Percentiles rank a stretch among this genome's conserved stretches.
These are phyloP conservation scores for Erodium chrysanthum DNA, from an alignment of 441 rosid species.

Conservation along the genomic window DNA sequence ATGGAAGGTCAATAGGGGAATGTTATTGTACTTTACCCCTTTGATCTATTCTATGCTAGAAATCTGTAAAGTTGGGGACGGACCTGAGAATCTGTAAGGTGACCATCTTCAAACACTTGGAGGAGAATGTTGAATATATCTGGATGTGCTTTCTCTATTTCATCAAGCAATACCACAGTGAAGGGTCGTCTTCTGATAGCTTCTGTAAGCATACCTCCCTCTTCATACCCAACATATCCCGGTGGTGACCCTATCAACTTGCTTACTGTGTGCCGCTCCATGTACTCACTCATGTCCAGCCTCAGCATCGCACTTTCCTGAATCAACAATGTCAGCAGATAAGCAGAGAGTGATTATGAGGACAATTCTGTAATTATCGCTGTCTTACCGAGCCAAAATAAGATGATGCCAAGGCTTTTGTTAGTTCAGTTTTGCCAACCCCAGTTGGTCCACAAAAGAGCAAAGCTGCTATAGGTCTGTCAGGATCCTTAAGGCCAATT, in stretches of 20 bases:
- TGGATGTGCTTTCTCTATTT: conserved; percentile 76
- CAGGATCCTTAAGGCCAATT: conserved; percentile 58
- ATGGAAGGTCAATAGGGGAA: no score
- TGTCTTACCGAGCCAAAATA: conserved; percentile 75
- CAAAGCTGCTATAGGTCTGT: conserved; percentile 67
- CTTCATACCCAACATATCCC: conserved; percentile 65
- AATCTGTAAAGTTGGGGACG: conserved; percentile 5
- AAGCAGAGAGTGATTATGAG: background rate
- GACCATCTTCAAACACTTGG: conserved; percentile 72
- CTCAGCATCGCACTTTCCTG: conserved; percentile 78
- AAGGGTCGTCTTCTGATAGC: conserved; percentile 71
- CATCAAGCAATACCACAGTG: conserved; percentile 58
- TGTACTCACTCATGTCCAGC: conserved; percentile 76
- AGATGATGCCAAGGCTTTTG: conserved; percentile 57
- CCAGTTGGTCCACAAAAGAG: conserved; percentile 81
- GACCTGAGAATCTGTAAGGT: conserved; percentile 79
- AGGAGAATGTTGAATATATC: conserved; percentile 70
- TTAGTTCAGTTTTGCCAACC: conserved; percentile 63
- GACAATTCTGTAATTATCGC: no score
- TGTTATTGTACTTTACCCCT: no score
- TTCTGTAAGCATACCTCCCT: conserved; percentile 68
- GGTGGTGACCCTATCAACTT: conserved; percentile 71
- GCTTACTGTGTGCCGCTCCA: conserved; percentile 77
- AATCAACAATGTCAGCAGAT: conserved; percentile 15
- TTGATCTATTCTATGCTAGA: no score